Conservation (phyloP, 331 rosid species). For the Quercus lobata region DNA sequence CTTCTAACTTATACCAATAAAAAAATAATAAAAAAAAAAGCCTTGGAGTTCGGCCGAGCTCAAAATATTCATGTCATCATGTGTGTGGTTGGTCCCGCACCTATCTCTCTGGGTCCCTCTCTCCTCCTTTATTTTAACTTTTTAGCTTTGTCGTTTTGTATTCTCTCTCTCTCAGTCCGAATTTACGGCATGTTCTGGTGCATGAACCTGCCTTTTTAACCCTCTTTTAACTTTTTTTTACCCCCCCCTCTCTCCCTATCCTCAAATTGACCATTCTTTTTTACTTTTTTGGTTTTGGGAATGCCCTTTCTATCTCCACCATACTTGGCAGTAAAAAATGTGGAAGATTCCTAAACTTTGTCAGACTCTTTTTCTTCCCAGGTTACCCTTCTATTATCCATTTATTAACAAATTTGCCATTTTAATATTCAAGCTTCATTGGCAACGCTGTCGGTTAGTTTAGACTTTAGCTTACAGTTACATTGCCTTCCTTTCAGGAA, state of each 20-base stretch:
- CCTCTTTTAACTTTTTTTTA: too few species aligned
- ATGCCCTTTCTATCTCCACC: background rate
- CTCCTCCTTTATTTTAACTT: background rate
- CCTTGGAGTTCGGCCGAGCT: background rate
- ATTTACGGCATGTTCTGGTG: background rate
- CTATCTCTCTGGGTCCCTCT: background rate
- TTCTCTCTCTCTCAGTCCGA: background rate
- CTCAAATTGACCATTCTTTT: background rate
- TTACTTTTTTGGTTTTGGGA: background rate
- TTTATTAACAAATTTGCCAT: background rate
- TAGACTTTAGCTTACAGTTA: too few species aligned
- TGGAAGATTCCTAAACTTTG: background rate
- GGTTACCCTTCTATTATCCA: background rate
- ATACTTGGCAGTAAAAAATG: background rate
- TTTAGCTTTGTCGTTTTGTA: background rate
- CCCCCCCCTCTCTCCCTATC: too few species aligned
- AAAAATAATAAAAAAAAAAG: background rate
- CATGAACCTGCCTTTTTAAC: conserved; percentile 8
- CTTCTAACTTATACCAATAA: too few species aligned
- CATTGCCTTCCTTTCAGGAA: too few species aligned
- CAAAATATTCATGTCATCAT: background rate
- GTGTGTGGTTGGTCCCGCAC: background rate
- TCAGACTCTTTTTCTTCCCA: background rate
- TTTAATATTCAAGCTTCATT: background rate
- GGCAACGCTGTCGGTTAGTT: background rate